Base-by-base conservation (phyloP, 352 stramenopile species). In the Globisporangium spiculum region DNA sequence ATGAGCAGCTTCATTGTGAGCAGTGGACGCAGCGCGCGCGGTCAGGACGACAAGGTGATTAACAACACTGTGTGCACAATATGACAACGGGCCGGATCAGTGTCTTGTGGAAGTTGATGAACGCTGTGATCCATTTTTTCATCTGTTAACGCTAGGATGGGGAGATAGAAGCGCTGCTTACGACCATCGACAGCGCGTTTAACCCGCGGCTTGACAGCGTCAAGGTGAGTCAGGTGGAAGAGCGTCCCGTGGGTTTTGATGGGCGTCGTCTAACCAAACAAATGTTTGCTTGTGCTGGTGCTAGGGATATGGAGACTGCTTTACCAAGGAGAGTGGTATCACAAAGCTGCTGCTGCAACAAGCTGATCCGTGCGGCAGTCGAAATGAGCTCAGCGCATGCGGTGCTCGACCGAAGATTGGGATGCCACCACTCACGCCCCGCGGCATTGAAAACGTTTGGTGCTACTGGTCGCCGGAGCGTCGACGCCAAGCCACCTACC, bases 401-500 rank as follows among this genome's bases (percentile, higher is more conserved):
- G 26, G 26, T 10, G 30, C 27, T 30, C 55, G 18, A 7, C 30
- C 27, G 6, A 60, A 18, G 30, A 10, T 46, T 16, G 3, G 5
- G 26, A 12, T 27, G 20, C 30, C 24, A 9, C 55, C 27, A 30
- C 30, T 34, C 8, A 46, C n/a, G 26, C 20, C 30, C 2, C 5
- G 24, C 10, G 30, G 32, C 3, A 9, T 7, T 6, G 9, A 32
- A n/a, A 60, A 69, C 36, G 68, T 78, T 41, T 20, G 57, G 8
- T 26, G 57, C 12, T 69, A 57, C 41, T 84, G 77, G 75, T 44
- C 71, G n/a, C 65, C 60, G 6, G 68, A 75, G 1, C 69, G 75
- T 18, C 60, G 70, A 3, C 85, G 73, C 61, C 64, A 78, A 30
- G 78, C 78, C 18, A 86, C 78, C 46, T 86, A 81, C 48, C 76